Conservation (phyloP, 352 stramenopile genomes). For the Phytophthora pinifolia region DNA sequence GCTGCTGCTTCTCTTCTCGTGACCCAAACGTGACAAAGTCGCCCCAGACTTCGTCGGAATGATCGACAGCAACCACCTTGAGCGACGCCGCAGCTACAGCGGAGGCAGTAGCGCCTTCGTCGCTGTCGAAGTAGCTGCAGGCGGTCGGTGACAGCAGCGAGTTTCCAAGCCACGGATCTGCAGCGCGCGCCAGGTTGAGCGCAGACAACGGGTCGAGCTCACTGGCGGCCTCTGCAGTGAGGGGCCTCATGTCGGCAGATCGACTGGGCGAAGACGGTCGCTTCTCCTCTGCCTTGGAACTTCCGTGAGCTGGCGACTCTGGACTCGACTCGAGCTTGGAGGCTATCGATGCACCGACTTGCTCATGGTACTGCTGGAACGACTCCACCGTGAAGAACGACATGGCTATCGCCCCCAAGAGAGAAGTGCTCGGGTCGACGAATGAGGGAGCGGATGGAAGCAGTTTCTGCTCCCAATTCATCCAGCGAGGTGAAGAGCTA, state of each 20-base stretch:
- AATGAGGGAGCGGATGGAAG: background rate
- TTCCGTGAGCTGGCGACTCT: conserved; percentile 9
- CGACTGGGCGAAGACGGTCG: conserved; percentile 15
- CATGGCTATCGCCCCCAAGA: conserved; percentile 6
- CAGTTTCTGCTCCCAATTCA: conserved; percentile 11
- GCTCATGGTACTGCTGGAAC: conserved; percentile 32
- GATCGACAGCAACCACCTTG: conserved; percentile 43
- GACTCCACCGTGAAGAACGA: conserved; percentile 34
- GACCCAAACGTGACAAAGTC: conserved; percentile 52
- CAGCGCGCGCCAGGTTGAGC: conserved; percentile 42
- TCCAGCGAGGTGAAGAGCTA: too few relatives aligned
- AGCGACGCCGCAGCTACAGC: conserved; percentile 26
- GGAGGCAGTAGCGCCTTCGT: conserved; percentile 18
- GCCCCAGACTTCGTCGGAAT: conserved; percentile 53
- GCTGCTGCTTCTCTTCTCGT: conserved; percentile 13
- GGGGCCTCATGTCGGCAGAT: conserved; percentile 6
- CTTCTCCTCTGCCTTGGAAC: conserved; percentile 20
- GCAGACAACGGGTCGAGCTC: conserved; percentile 58
- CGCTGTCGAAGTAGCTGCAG: conserved; percentile 20
- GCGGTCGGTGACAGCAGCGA: conserved; percentile 25
- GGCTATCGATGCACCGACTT: conserved; percentile 11
- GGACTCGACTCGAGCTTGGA: conserved; percentile 20
- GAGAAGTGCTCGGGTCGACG: too few relatives aligned
- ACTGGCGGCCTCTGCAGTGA: conserved; percentile 23
- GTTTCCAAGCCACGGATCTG: conserved; percentile 58